Evolutionary conservation across 306 rosid species (phyloP).

Genomic region (Vicia villosa): DNA sequence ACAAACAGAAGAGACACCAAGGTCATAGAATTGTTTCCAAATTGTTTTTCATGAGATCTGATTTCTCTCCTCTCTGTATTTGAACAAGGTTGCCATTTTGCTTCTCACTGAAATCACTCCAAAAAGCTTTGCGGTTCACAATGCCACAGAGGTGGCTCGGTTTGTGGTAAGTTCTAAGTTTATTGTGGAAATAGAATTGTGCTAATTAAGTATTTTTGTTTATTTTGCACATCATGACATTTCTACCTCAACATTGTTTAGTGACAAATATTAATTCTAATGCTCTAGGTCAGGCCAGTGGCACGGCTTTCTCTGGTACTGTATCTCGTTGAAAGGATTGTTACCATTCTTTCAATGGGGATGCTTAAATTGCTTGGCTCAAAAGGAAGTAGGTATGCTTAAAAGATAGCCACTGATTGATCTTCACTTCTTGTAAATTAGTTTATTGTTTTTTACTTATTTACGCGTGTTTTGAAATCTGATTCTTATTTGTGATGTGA

Average conservation of each 20-base stretch:
- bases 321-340: constrained; percentile 92
- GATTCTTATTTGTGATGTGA: too few species aligned
- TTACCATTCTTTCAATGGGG: constrained; percentile 96
- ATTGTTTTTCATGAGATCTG: constrained; percentile 20
- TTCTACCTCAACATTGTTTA: too few species aligned
- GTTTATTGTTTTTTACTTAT: constrained; percentile 21
- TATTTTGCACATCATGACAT: too few species aligned
- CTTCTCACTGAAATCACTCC: constrained; percentile 99
- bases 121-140: constrained; percentile 95
- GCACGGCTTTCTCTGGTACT: constrained; percentile 87
- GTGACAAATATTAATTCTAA: too few species aligned
- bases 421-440: constrained; percentile 21
- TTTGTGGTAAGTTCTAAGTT: too few species aligned
- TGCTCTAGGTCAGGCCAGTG: too few species aligned
- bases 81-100: constrained; percentile 86
- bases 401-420: constrained; percentile 29
- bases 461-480: constrained; percentile 27
- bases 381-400: constrained; percentile 89
- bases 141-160: constrained; percentile 91
- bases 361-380: constrained; percentile 89
- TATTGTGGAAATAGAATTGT: too few species aligned
- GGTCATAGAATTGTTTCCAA: too few species aligned
- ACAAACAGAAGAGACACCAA: too few species aligned
- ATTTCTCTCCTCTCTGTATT: constrained; percentile 29
- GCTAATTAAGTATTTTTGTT: too few species aligned